A percentile compares a stretch with the other conserved stretches of the same genome.
These are phyloP conservation scores for Psilocybe sp. DNA, from an alignment of 768 basidiomycete genomes.

Conservation along the genomic window DNA sequence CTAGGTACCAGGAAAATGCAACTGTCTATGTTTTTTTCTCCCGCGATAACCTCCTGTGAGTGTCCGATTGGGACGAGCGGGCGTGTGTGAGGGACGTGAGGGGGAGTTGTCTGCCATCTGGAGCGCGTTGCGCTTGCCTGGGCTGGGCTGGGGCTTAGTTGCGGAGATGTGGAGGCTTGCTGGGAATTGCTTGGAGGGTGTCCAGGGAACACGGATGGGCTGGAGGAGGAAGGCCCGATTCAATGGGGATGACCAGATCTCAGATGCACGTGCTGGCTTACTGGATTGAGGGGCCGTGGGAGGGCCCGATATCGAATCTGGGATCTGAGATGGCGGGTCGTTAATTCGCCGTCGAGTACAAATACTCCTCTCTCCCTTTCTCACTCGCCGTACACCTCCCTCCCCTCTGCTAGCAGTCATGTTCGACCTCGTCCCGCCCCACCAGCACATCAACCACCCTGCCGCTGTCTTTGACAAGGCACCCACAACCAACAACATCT, in stretches of 20 bases:
- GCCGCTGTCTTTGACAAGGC: conserved; percentile 28
- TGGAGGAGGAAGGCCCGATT: too few species aligned
- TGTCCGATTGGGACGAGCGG: conserved; percentile 24
- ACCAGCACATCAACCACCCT: conserved; percentile 17
- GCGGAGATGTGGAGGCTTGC: too few species aligned
- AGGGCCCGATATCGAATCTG: not conserved
- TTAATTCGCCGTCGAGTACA: conserved; percentile 2
- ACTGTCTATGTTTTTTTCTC: too few species aligned
- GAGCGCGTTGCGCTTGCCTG: not conserved
- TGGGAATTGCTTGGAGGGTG: too few species aligned
- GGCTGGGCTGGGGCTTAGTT: not conserved
- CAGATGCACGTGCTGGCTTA: not conserved
- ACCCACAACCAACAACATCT: conserved; percentile 37
- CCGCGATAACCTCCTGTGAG: conserved; percentile 13
- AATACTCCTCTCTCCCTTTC: conserved; percentile 14
- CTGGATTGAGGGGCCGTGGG: not conserved
- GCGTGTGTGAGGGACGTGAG: conserved; percentile 19
- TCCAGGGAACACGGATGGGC: too few species aligned
- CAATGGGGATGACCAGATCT: too few species aligned
- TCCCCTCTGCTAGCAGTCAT: conserved; percentile 11
- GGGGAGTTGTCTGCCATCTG: conserved; percentile 19
- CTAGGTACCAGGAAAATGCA: too few species aligned
- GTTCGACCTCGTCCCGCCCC: conserved; percentile 19
- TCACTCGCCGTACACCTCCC: conserved; percentile 15
- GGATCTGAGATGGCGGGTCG: not conserved